Evolutionary conservation across 139 green algal genomes (phyloP), one percentile per base, ranked within the genome.

Genomic region (Chlorella ohadii): DNA sequence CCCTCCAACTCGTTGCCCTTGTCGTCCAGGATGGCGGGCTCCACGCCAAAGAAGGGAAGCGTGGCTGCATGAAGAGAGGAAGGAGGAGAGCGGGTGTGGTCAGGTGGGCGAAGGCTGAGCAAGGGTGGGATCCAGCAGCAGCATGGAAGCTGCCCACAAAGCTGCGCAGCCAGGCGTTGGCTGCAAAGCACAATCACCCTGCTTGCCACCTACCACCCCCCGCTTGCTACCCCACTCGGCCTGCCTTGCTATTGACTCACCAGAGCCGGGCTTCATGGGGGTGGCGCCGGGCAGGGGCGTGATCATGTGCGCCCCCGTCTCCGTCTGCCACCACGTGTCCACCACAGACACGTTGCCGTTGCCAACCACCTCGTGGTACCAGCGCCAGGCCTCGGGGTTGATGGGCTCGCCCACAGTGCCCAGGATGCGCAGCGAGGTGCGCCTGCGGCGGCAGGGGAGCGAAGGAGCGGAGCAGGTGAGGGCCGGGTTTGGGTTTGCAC

Each of bases 321-420:
- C 97, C 22, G 96, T 99, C 92, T 98, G 96, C 95, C 96, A 99
- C 96, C 94, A 99, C 5, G 97, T 99, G 92, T 99, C 97, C 4
- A 98, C 91, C 38, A 99, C 93, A 17, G 95, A 92, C 86, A 94
- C 98, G 27, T 91, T 87, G 44, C 66, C 68, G 67, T 88, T 84
- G 33, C 94, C 93, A 4, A 97, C 91, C 39, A 93, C 78, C 47
- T 96, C 87, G 72, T 96, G 51, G 87, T 98, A 99, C 96, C 97
- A 99, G 31, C 91, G 88, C 97, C 97, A 99, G 31, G 97, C 97
- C 86, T 97, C 91, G 12, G 96, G 97, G 88, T 99, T 99, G 93
- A 99, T 99, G 72, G 97, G 97, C 91, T 99, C 97, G 4, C 97
- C 97, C 72, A 99, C 97, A 17, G 91, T 96, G 71, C 97, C 97